These are phyloP conservation scores for Entelexis paramagnoliae DNA, from an alignment of 1,139 yeast genomes.

Conservation along the genomic window DNA sequence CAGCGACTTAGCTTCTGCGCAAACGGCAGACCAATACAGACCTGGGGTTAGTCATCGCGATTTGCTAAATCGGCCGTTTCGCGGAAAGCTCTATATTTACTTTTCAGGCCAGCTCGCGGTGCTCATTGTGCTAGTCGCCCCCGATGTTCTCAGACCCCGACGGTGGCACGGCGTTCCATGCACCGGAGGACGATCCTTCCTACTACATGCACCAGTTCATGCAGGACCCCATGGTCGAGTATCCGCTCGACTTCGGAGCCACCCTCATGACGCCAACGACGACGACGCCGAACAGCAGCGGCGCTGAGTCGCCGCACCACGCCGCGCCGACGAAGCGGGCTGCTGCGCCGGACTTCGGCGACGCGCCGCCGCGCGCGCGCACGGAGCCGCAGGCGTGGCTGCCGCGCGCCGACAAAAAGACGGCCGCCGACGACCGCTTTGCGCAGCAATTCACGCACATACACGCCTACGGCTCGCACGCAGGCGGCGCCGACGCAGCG, in stretches of 20 bases:
- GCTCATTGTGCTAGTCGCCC: neutral
- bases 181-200: slow-evolving; percentile 11
- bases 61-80: neutral
- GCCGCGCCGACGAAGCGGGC: neutral
- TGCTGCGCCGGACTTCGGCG: neutral
- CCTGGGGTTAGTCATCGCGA: slow-evolving; percentile 1
- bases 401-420: neutral
- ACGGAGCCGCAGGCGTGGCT: slow-evolving; percentile 2
- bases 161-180: slow-evolving; percentile 9
- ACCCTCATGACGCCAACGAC: slow-evolving; percentile 15
- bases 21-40: neutral
- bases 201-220: slow-evolving; percentile 17
- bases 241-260: slow-evolving; percentile 16
- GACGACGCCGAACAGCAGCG: slow-evolving; percentile 3
- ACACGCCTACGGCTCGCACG: slow-evolving; percentile 6
- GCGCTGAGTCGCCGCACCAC: slow-evolving; percentile 6
- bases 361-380: neutral
- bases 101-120: neutral
- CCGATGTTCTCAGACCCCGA: slow-evolving; percentile 10
- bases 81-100: neutral
- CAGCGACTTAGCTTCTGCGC: slow-evolving; percentile 5
- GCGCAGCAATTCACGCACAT: slow-evolving; percentile 5
- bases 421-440: slow-evolving; percentile 3
- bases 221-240: slow-evolving; percentile 17
- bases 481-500: slow-evolving; percentile 7